phyloP scores from a whole-genome alignment of 495 filamentous ascomycete genomes.

The Podospora comata region DNA sequence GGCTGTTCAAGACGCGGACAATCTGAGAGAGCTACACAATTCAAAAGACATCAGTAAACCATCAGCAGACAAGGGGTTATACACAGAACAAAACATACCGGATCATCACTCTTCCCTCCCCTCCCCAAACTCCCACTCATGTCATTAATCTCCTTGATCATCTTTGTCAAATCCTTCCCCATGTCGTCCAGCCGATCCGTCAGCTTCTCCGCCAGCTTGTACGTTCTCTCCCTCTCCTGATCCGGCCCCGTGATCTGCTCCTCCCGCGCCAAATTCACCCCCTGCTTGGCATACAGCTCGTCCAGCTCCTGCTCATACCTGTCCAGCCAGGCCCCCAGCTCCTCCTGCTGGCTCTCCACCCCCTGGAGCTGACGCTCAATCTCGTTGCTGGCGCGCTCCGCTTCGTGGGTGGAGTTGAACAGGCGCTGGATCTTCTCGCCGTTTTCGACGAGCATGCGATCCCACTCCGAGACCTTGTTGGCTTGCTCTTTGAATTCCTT shows the following conservation, averaged over 20 bases:
- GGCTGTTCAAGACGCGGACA: slow-evolving; percentile 87
- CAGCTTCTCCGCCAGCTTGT: slow-evolving; percentile 86
- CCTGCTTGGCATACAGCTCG: slow-evolving; percentile 71
- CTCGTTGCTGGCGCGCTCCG: slow-evolving; percentile 83
- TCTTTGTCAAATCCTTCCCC: slow-evolving; percentile 83
- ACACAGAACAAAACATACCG: slow-evolving; percentile 57
- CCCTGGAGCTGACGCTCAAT: slow-evolving; percentile 83
- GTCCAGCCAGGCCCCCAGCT: slow-evolving; percentile 78
- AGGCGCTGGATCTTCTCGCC: slow-evolving; percentile 87
- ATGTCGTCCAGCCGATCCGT: slow-evolving; percentile 83
- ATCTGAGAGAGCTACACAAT: slow-evolving; percentile 76
- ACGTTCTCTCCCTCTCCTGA: slow-evolving; percentile 90
- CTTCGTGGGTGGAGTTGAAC: slow-evolving; percentile 81
- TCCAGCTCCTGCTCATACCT: slow-evolving; percentile 88
- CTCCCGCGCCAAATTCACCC: slow-evolving; percentile 22
- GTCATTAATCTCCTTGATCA: slow-evolving; percentile 97
- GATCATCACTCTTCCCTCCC: slow-evolving; percentile 84
- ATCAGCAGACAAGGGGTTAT: no score
- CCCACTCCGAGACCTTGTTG: slow-evolving; percentile 82
- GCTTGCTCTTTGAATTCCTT: slow-evolving; percentile 92
- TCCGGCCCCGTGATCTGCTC: slow-evolving; percentile 80
- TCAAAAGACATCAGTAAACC: no score
- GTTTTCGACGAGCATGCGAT: slow-evolving; percentile 85
- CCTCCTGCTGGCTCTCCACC: slow-evolving; percentile 89
- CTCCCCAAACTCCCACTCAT: slow-evolving; percentile 80